A percentile compares a stretch with the other conserved stretches of the same genome.
Conservation (phyloP, 768 basidiomycete species). For the Exsudoporus frostii region DNA sequence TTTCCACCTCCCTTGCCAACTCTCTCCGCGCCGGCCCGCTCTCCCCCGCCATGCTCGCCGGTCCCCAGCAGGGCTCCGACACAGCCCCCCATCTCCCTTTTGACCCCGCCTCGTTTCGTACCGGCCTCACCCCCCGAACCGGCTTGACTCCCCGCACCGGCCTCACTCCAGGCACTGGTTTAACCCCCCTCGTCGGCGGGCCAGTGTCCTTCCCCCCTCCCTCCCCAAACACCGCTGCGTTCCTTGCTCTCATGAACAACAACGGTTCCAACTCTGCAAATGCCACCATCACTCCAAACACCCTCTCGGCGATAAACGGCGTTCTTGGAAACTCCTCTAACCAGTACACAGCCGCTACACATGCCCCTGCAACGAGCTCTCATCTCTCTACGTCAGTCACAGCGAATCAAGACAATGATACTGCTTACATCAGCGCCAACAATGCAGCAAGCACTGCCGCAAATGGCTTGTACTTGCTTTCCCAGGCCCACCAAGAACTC, state of each 20-base stretch:
- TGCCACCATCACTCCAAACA: constrained; percentile 60
- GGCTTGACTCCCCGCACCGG: constrained; percentile 87
- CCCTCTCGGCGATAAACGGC: constrained; percentile 62
- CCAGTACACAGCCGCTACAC: constrained; percentile 29
- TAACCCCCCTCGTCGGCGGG: constrained; percentile 77
- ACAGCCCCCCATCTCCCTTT: constrained; percentile 45
- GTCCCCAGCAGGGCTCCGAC: constrained; percentile 58
- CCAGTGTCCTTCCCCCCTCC: constrained; percentile 77
- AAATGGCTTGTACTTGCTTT: constrained; percentile 90
- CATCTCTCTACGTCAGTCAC: constrained; percentile 36
- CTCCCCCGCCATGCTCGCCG: constrained; percentile 94
- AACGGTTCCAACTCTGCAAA: constrained; percentile 32
- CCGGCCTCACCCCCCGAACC: constrained; percentile 82
- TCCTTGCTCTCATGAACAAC: constrained; percentile 88
- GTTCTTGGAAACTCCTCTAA: constrained; percentile 49
- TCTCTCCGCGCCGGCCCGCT: constrained; percentile 92
- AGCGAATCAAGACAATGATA: constrained; percentile 32
- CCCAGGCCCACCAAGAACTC: constrained; percentile 94
- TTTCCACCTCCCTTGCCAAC: constrained; percentile 58
- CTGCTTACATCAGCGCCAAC: constrained; percentile 42
- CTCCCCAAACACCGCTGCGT: constrained; percentile 86
- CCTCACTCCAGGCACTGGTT: constrained; percentile 69
- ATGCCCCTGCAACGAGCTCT: constrained; percentile 33
- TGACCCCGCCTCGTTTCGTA: constrained; percentile 72
- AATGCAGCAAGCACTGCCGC: constrained; percentile 70